Percentiles rank a stretch among this genome's conserved stretches.
phyloP scores from a whole-genome alignment of 1,284 basidiomycete species.

The Trichosporon sp. region DNA sequence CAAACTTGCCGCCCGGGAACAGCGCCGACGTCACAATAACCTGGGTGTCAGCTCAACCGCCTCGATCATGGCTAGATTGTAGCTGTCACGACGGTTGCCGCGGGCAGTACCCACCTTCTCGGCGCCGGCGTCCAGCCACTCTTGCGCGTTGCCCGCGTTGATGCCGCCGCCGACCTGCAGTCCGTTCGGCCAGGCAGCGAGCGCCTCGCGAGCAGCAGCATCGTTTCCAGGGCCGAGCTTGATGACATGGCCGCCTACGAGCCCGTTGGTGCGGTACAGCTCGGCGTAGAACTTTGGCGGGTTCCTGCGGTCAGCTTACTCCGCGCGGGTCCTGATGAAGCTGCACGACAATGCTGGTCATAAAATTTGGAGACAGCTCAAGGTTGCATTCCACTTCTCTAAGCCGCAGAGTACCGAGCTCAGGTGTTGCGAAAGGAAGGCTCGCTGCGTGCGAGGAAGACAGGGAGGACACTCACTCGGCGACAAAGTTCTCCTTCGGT shows the following conservation, averaged over 20 bases:
- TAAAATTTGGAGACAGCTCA: too few species aligned
- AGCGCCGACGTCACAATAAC: constrained; percentile 96
- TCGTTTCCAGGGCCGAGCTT: constrained; percentile 90
- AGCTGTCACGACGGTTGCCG: not conserved
- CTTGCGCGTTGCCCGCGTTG: constrained; percentile 67
- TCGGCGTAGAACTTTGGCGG: constrained; percentile 74
- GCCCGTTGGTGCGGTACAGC: constrained; percentile 65
- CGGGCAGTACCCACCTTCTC: constrained; percentile 63
- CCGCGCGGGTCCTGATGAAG: too few species aligned
- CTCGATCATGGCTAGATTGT: not conserved
- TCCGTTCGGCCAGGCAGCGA: constrained; percentile 75
- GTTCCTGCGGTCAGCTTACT: constrained; percentile 55
- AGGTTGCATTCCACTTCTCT: too few species aligned
- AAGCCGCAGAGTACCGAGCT: too few species aligned
- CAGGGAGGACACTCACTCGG: constrained; percentile 58
- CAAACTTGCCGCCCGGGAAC: constrained; percentile 79
- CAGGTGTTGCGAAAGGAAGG: too few species aligned
- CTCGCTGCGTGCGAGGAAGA: not conserved
- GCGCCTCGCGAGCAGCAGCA: constrained; percentile 73
- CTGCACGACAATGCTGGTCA: too few species aligned
- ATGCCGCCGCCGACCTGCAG: constrained; percentile 96
- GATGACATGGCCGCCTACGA: constrained; percentile 90
- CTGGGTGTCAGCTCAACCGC: constrained; percentile 50
- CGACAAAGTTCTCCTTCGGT: constrained; percentile 88
- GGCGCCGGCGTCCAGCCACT: constrained; percentile 86